phyloP scores from a whole-genome alignment of 176 grass and related monocot genomes.

The Ananas comosus region DNA sequence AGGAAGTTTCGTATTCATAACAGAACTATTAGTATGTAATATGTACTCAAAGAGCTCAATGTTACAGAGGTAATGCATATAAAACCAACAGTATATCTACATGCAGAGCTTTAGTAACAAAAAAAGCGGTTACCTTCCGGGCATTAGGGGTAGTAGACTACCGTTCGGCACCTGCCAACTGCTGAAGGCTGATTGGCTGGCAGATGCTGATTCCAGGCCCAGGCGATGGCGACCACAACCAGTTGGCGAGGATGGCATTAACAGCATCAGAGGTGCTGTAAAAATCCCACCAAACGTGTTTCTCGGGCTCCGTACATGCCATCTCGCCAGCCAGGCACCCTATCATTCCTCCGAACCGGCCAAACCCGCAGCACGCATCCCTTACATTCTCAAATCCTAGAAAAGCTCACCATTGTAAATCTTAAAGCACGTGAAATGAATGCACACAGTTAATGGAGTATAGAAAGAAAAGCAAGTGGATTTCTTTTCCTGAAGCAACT shows the following conservation, averaged over 20 bases:
- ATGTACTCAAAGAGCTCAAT: too few species aligned
- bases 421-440: too few species aligned
- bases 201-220: slow-evolving; percentile 10
- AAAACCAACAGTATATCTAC: too few species aligned
- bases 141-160: neutral
- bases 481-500: too few species aligned
- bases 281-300: slow-evolving; percentile 45
- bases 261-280: slow-evolving; percentile 22
- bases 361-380: slow-evolving; percentile 32
- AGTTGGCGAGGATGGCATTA: slow-evolving; percentile 14
- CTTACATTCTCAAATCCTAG: slow-evolving; percentile 36
- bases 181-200: neutral
- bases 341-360: slow-evolving; percentile 19
- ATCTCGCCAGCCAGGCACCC: slow-evolving; percentile 34
- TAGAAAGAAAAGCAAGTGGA: too few species aligned
- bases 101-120: neutral
- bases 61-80: too few species aligned
- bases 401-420: neutral
- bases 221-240: slow-evolving; percentile 26
- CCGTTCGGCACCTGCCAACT: slow-evolving; percentile 11
- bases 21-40: too few species aligned
- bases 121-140: neutral
- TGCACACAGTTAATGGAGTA: too few species aligned
- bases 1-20: too few species aligned
- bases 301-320: slow-evolving; percentile 22